Conservation (phyloP, 1,284 basidiomycete genomes). For the Cryptococcus deneoformans region DNA sequence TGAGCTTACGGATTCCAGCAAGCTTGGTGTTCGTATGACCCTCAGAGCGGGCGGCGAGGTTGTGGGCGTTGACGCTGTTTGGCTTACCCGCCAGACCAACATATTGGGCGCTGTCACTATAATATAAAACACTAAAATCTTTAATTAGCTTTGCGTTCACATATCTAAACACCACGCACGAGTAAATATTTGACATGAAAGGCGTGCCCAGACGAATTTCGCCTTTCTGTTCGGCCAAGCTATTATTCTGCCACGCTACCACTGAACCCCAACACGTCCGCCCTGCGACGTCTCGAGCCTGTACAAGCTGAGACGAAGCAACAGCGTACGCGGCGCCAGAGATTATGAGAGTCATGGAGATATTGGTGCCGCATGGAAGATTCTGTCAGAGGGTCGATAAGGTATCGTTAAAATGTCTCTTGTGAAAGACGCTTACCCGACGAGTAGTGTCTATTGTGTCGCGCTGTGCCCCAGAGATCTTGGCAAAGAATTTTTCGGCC, state of each 20-base stretch:
- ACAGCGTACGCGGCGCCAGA: constrained; percentile 30
- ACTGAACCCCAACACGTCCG: constrained; percentile 40
- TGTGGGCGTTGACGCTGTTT: constrained; percentile 27
- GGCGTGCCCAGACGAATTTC: constrained; percentile 43
- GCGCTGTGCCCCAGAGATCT: constrained; percentile 22
- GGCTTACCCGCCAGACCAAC: constrained; percentile 46
- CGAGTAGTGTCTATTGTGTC: constrained; percentile 25
- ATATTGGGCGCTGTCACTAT: constrained; percentile 23
- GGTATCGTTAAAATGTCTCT: background rate
- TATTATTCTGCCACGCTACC: constrained; percentile 38
- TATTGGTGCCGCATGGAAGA: constrained; percentile 37
- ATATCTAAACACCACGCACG: constrained; percentile 26
- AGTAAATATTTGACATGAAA: constrained; percentile 42
- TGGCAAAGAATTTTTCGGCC: constrained; percentile 29
- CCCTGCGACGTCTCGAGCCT: constrained; percentile 20
- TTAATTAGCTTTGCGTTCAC: background rate
- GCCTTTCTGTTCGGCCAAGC: constrained; percentile 31
- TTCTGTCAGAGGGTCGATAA: constrained; percentile 22
- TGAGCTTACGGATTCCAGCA: constrained; percentile 33
- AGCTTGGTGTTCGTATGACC: constrained; percentile 22
- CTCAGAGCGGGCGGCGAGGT: constrained; percentile 11
- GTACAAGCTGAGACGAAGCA: constrained; percentile 27
- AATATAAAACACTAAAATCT: constrained; percentile 35
- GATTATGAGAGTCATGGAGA: constrained; percentile 34
- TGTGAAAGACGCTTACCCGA: constrained; percentile 26